Base-by-base conservation (phyloP, 805 yeast species). In the Candida corydali region DNA sequence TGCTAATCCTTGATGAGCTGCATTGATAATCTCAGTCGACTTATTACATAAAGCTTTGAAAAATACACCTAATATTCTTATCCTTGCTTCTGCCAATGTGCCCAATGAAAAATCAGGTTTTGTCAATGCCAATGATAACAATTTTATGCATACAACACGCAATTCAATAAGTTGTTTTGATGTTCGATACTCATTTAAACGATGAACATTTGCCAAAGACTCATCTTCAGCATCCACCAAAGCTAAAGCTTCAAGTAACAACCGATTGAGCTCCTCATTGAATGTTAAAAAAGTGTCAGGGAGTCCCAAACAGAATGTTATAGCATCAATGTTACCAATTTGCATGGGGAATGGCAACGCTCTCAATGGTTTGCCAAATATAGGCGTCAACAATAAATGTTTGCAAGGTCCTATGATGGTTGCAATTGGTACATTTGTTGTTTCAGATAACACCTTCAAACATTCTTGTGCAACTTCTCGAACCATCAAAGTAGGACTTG, bases 271-370 rank as follows among this genome's bases (percentile, higher is more conserved):
- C 52, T 94, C 98, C 38, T 93, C 98, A 47, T 85, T 86, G 55
- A 87, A 91, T 8, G 82, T 81, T 45, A 91, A 64, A 47, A 91
- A 88, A 0, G 96, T 73, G 44, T 83, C 75, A 9, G 86, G 93
- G 33, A 91, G 67, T 1, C 82, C 78, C 40, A 93, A 64, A 53
- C 97, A 91, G 58, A 81, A 94, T 0, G 95, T 81, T n/a, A 93
- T 86, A 1, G 98, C 98, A 44, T 93, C 98, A 43, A 93, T 89
- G 56, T 93, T 89, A 25, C 98, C 98, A 39, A 93, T 93, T 62
- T 94, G 98, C 96, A 91, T 93, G 4, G 96, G 93, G 64, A 94
- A 93, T 0, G 99, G 98, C 43, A 93, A 69, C 0, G 99, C 99
- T 44, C 99, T 73, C 40, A 93, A 63, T 0, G 99, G 99, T 54